Conservation (phyloP, 495 filamentous ascomycete species). For the Ascodesmis nigricans region DNA sequence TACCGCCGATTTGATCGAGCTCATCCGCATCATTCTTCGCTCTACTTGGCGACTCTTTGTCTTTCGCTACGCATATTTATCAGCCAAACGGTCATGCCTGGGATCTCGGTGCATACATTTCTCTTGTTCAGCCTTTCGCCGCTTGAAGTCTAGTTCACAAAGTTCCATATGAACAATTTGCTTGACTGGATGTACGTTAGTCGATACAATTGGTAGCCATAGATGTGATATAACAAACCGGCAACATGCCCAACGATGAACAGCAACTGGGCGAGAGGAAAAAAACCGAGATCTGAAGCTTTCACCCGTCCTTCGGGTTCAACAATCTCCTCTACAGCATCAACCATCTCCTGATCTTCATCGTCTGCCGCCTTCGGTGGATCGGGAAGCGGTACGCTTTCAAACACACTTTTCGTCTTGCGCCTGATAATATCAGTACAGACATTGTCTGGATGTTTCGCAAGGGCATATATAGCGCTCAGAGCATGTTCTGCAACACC, state of each 20-base stretch:
- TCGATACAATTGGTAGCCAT: neutral
- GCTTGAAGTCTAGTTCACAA: conserved; percentile 91
- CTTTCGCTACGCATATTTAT: conserved; percentile 38
- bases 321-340: conserved; percentile 21
- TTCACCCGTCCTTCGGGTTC: conserved; percentile 22
- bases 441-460: conserved; percentile 80
- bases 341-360: conserved; percentile 18
- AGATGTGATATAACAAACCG: conserved; percentile 18
- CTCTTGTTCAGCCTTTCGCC: conserved; percentile 82
- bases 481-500: conserved; percentile 96
- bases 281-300: conserved; percentile 33
- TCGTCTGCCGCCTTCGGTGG: conserved; percentile 15
- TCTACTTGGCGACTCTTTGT: conserved; percentile 29
- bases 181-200: conserved; percentile 33
- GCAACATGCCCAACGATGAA: conserved; percentile 94
- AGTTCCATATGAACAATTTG: conserved; percentile 99
- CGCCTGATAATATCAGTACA: conserved; percentile 79
- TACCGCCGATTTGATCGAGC: conserved; percentile 88
- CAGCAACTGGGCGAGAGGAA: conserved; percentile 69
- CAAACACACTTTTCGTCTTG: conserved; percentile 69
- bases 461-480: conserved; percentile 81
- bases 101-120: conserved; percentile 35
- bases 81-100: no score
- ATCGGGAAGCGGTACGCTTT: conserved; percentile 22
- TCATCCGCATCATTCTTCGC: conserved; percentile 52